phyloP scores from a whole-genome alignment of 352 stramenopile species.

The Blastocystis sp. region DNA sequence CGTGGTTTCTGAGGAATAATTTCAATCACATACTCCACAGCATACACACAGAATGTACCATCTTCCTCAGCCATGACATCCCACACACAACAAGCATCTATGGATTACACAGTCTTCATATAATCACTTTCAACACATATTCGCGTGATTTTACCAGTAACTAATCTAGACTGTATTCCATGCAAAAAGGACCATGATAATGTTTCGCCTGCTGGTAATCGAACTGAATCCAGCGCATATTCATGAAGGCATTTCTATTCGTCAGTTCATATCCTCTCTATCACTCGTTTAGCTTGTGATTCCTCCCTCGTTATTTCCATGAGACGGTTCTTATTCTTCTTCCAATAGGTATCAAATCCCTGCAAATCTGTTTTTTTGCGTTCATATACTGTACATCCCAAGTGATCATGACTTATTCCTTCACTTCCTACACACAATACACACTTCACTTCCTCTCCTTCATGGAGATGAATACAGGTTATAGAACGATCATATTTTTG shows the following conservation, averaged over 20 bases:
- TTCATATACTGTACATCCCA: not conserved
- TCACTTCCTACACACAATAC: not conserved
- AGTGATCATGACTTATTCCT: not conserved
- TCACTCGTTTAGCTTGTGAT: not conserved
- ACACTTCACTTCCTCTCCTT: not conserved
- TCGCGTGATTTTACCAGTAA: not conserved
- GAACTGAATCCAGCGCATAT: not conserved
- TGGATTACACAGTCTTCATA: not conserved
- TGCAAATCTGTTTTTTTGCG: not conserved
- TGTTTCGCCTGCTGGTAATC: not conserved
- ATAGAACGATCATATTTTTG: not conserved
- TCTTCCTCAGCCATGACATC: not conserved
- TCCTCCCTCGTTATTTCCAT: not conserved
- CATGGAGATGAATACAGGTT: not conserved
- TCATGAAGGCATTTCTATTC: not conserved
- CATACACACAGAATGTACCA: not conserved
- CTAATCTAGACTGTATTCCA: not conserved
- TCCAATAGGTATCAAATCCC: not conserved
- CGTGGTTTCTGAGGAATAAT: conserved; percentile 35
- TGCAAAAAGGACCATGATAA: not conserved
- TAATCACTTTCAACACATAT: not conserved
- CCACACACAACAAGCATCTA: conserved; percentile 41
- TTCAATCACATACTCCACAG: conserved; percentile 28
- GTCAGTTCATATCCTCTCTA: not conserved
- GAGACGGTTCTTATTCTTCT: not conserved